Conservation (phyloP, 2,329 filamentous ascomycete genomes). For the Alternaria sp. region DNA sequence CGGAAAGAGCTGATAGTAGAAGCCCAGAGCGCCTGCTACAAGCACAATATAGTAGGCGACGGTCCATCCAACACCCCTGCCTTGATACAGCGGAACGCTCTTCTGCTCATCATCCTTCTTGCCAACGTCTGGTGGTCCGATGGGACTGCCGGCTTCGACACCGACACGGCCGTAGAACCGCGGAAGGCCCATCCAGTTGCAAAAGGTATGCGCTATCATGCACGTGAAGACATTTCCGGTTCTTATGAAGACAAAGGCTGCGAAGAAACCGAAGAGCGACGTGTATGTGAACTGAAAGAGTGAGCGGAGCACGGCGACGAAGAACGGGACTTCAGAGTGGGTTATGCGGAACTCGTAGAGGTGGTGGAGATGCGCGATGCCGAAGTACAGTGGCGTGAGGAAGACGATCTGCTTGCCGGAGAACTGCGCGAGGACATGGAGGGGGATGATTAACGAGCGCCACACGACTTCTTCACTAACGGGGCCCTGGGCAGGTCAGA, state of each 20-base stretch:
- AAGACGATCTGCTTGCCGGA: constrained; percentile 69
- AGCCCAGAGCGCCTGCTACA: constrained; percentile 72
- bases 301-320: constrained; percentile 71
- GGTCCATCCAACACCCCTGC: constrained; percentile 66
- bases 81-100: constrained; percentile 28
- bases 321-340: constrained; percentile 71
- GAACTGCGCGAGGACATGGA: constrained; percentile 74
- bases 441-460: constrained; percentile 81
- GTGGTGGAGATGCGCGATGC: constrained; percentile 92
- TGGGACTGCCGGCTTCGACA: constrained; percentile 54
- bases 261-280: constrained; percentile 91
- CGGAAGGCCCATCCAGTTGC: constrained; percentile 90
- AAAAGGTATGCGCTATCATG: constrained; percentile 82
- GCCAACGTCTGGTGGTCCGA: constrained; percentile 42
- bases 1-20: constrained; percentile 73
- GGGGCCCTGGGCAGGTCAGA: constrained; percentile 63
- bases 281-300: constrained; percentile 89
- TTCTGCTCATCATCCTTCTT: constrained; percentile 49
- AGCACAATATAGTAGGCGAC: constrained; percentile 80
- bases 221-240: constrained; percentile 81
- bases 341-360: constrained; percentile 92
- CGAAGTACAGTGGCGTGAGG: constrained; percentile 86
- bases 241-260: constrained; percentile 84
- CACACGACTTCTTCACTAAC: constrained; percentile 94
- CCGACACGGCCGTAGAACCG: constrained; percentile 80